phyloP scores from a whole-genome alignment of 495 filamentous ascomycete genomes.

The Penicillium coffeae region DNA sequence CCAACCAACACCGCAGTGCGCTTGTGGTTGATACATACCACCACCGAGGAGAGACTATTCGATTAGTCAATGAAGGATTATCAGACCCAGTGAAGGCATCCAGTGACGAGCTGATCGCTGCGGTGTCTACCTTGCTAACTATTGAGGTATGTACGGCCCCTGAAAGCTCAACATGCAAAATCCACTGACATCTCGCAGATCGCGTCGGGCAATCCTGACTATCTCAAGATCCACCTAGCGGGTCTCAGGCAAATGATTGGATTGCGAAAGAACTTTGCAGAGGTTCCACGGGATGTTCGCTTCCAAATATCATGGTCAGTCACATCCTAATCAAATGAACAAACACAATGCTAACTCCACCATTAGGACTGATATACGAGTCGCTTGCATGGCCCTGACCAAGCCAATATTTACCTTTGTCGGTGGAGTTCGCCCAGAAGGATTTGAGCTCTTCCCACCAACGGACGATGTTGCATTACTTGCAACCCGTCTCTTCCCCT shows the following conservation, averaged over 20 bases:
- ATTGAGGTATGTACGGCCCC: slow-evolving; percentile 36
- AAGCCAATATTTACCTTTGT: slow-evolving; percentile 47
- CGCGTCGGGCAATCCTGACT: slow-evolving; percentile 42
- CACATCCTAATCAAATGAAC: neutral
- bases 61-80: slow-evolving; percentile 41
- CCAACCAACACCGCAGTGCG: slow-evolving; percentile 29
- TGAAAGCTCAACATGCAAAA: neutral
- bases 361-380: slow-evolving; percentile 44
- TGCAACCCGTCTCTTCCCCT: slow-evolving; percentile 33
- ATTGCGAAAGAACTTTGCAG: slow-evolving; percentile 40
- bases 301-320: slow-evolving; percentile 46
- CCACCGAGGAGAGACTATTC: slow-evolving; percentile 45
- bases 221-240: slow-evolving; percentile 46
- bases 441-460: slow-evolving; percentile 33
- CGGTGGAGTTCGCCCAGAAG: slow-evolving; percentile 34
- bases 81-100: slow-evolving; percentile 41
- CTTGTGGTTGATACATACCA: slow-evolving; percentile 43
- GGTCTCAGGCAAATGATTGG: slow-evolving; percentile 45
- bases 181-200: slow-evolving; percentile 29
- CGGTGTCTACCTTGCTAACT: slow-evolving; percentile 42
- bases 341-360: neutral
- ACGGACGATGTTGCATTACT: slow-evolving; percentile 32
- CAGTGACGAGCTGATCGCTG: slow-evolving; percentile 45
- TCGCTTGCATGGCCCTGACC: slow-evolving; percentile 42
- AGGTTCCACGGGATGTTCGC: slow-evolving; percentile 39